These are phyloP conservation scores for Samsoniella hepiali DNA, from an alignment of 2,329 filamentous ascomycete species.

Conservation along the genomic window DNA sequence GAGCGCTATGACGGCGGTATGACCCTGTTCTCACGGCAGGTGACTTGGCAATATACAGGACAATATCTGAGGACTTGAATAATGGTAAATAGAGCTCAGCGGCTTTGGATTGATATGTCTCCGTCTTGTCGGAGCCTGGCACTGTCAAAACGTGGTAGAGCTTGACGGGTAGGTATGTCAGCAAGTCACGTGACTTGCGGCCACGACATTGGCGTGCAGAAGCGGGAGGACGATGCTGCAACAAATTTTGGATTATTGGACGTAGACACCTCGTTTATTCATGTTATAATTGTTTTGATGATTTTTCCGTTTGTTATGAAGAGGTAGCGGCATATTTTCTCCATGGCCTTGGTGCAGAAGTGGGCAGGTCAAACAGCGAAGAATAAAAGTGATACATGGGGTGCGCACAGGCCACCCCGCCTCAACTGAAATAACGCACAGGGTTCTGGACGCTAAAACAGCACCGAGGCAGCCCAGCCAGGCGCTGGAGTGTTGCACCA, in stretches of 20 bases:
- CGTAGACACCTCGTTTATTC: no score
- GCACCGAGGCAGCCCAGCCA: slow-evolving; percentile 5
- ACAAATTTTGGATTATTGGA: no score
- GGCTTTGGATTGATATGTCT: not conserved
- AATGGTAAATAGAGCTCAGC: not conserved
- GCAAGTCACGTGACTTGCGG: not conserved
- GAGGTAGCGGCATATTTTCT: no score
- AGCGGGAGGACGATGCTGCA: not conserved
- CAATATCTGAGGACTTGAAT: not conserved
- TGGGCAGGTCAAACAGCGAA: slow-evolving; percentile 4
- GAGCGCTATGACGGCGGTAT: not conserved
- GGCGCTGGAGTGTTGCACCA: slow-evolving; percentile 5
- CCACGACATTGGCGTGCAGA: not conserved
- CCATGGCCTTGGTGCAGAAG: not conserved
- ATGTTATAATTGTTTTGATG: no score
- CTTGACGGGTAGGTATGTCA: slow-evolving; percentile 3
- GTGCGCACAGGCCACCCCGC: slow-evolving; percentile 14
- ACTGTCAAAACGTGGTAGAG: not conserved
- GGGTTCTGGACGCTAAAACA: not conserved
- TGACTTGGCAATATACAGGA: not conserved
- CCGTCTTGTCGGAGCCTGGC: not conserved
- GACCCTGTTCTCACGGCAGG: not conserved
- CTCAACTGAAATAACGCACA: slow-evolving; percentile 8
- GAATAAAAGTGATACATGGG: slow-evolving; percentile 5
- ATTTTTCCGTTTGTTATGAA: no score